These are phyloP conservation scores for Mrakiaceae sp. DNA, from an alignment of 1,284 basidiomycete species.

Conservation along the genomic window DNA sequence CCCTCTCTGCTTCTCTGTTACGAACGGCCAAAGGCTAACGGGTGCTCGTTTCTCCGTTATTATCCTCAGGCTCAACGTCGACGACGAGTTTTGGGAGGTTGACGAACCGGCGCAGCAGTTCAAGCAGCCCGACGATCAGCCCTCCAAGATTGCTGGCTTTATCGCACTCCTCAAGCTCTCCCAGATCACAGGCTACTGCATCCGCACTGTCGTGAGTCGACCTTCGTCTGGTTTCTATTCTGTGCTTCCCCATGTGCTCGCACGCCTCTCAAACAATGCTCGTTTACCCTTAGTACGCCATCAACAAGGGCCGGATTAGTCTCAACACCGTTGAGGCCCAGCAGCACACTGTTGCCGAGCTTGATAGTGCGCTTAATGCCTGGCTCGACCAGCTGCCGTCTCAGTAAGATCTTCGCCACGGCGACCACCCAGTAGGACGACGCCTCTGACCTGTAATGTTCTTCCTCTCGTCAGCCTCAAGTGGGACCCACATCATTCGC, in stretches of 20 bases:
- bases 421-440: too few species aligned
- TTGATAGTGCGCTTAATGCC: slow-evolving; percentile 56
- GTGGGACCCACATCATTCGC: slow-evolving; percentile 59
- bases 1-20: too few species aligned
- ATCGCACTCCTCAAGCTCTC: slow-evolving; percentile 56
- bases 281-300: slow-evolving; percentile 41
- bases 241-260: neutral
- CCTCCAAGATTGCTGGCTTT: slow-evolving; percentile 53
- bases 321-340: slow-evolving; percentile 53
- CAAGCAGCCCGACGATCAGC: slow-evolving; percentile 50
- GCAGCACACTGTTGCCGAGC: slow-evolving; percentile 53
- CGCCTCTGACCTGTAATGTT: neutral
- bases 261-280: neutral
- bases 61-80: slow-evolving; percentile 47
- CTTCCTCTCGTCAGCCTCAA: slow-evolving; percentile 8
- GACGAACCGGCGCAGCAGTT: slow-evolving; percentile 40
- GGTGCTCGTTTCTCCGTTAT: too few species aligned
- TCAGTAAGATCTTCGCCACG: slow-evolving; percentile 42
- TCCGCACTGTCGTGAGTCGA: slow-evolving; percentile 55
- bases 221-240: neutral
- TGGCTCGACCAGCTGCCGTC: slow-evolving; percentile 65
- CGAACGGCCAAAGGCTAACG: too few species aligned
- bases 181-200: slow-evolving; percentile 55
- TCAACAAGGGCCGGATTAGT: slow-evolving; percentile 43
- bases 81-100: slow-evolving; percentile 69